These are phyloP conservation scores for Quercus alba DNA, from an alignment of 306 rosid species.

Conservation along the genomic window DNA sequence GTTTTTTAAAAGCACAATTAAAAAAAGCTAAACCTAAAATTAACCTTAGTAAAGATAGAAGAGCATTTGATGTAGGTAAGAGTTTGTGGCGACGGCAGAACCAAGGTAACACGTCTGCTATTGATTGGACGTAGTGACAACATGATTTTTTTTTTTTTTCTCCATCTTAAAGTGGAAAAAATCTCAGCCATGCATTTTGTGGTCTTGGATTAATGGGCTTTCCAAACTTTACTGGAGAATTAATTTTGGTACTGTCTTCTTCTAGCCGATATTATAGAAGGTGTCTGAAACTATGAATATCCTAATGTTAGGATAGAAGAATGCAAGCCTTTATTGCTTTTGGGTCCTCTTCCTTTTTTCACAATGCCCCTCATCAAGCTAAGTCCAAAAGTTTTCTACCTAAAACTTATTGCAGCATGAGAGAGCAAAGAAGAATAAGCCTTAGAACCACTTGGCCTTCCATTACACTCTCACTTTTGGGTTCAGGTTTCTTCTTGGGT, in stretches of 20 bases:
- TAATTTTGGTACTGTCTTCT: neutral
- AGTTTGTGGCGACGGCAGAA: too few species aligned
- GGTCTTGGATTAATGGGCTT: neutral
- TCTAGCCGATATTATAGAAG: neutral
- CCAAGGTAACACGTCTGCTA: too few species aligned
- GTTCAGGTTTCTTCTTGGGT: slow-evolving; percentile 65
- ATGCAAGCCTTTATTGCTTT: slow-evolving; percentile 46
- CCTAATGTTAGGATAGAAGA: slow-evolving; percentile 8
- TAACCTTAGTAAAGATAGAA: too few species aligned
- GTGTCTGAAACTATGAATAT: neutral
- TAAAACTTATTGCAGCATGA: slow-evolving; percentile 37
- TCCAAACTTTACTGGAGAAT: neutral
- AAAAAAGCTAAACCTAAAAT: too few species aligned
- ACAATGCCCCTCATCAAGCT: slow-evolving; percentile 13
- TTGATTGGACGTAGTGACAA: neutral
- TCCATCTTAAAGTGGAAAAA: neutral
- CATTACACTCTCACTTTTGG: slow-evolving; percentile 56
- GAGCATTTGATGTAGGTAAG: too few species aligned
- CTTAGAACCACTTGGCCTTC: slow-evolving; percentile 49
- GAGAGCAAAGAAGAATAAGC: slow-evolving; percentile 24
- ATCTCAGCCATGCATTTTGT: neutral
- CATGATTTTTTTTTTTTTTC: neutral
- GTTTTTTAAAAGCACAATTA: too few species aligned
- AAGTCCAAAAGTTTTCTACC: slow-evolving; percentile 5
- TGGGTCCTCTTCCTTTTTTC: slow-evolving; percentile 25